These are phyloP conservation scores for Haplographium delicatum DNA, from an alignment of 495 filamentous ascomycete genomes.

Conservation along the genomic window DNA sequence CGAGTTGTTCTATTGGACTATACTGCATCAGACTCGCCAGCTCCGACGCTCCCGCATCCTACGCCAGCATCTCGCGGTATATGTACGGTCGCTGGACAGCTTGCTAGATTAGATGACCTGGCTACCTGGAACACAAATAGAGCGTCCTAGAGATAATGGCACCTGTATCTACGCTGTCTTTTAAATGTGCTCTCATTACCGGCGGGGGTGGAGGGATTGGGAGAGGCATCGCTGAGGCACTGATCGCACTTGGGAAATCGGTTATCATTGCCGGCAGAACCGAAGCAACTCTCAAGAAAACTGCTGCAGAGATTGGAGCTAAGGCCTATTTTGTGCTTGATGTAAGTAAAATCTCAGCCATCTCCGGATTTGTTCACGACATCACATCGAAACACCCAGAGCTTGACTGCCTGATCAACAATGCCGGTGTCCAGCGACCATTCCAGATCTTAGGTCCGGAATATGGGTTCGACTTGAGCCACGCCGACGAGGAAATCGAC, in stretches of 20 bases:
- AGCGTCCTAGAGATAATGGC: not conserved
- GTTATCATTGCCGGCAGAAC: slow-evolving; percentile 43
- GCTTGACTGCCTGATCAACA: slow-evolving; percentile 43
- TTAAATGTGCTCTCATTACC: slow-evolving; percentile 38
- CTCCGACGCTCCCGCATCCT: too few relatives aligned
- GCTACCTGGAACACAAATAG: too few relatives aligned
- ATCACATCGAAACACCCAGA: slow-evolving; percentile 37
- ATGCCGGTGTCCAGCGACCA: slow-evolving; percentile 30
- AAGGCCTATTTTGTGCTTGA: slow-evolving; percentile 40
- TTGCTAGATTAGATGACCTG: too few relatives aligned
- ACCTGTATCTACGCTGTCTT: slow-evolving; percentile 18
- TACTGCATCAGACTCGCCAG: too few relatives aligned
- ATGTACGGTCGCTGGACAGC: too few relatives aligned
- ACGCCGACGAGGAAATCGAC: slow-evolving; percentile 43
- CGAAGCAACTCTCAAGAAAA: slow-evolving; percentile 34
- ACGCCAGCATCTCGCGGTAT: too few relatives aligned
- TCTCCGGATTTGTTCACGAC: slow-evolving; percentile 34
- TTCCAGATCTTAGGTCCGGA: slow-evolving; percentile 19
- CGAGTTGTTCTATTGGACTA: too few relatives aligned
- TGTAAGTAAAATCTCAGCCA: slow-evolving; percentile 28
- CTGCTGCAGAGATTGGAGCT: slow-evolving; percentile 34
- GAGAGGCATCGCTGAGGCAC: slow-evolving; percentile 35
- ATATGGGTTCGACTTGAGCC: slow-evolving; percentile 29
- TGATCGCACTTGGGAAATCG: slow-evolving; percentile 37
- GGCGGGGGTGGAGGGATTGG: slow-evolving; percentile 46